Base-by-base conservation (phyloP, 306 rosid species). In the Nissolia schottii region DNA sequence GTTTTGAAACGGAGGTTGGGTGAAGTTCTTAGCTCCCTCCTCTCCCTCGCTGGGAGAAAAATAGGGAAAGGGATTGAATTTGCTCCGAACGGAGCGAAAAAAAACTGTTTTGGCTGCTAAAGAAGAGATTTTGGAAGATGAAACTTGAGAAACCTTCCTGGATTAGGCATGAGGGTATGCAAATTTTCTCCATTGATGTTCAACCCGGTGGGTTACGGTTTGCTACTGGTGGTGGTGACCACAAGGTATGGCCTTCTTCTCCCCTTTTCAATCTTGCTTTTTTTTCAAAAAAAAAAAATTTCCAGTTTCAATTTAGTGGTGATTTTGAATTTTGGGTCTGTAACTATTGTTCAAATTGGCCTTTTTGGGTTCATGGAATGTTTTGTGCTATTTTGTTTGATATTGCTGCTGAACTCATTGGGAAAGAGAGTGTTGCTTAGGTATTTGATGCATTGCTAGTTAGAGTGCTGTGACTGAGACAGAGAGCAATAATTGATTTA, bases 221-320 rank as follows among this genome's bases (percentile, higher is more conserved):
- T 20, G 96, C 97, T 10, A 91, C 99, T 77, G 99, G 99, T 45
- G 99, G 99, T 55, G 99, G 99, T 73, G 99, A 94, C 87, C 97
- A 94, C 78, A 94, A 94, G 97, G 99, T 89, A 51, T 74, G 76
- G 0, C 27, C 12, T 46, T 51, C 57, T 59, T 34, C 10, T 43
- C 1, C 12, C 11, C 11, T 40, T 66, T 38, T 49, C 20, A 11
- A 38, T 57, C 59, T 27, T 32, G 19, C 3, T 70, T 1, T 18
- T 18, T 48, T 48, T 48, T 16, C 1, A n/a, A n/a, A n/a, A n/a
- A n/a, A n/a, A n/a, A n/a, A n/a, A n/a, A n/a, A n/a, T 48, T 48
- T 16, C 12, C 13, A 59, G 38, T 22, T 53, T 55, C 43, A 73
- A 25, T 62, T 70, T 56, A 16, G 29, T 64, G 62, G 22, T 20